Percentiles rank a stretch among this genome's conserved stretches.
Conservation (phyloP, 257 asterid species). For the Nicotiana noctiflora region DNA sequence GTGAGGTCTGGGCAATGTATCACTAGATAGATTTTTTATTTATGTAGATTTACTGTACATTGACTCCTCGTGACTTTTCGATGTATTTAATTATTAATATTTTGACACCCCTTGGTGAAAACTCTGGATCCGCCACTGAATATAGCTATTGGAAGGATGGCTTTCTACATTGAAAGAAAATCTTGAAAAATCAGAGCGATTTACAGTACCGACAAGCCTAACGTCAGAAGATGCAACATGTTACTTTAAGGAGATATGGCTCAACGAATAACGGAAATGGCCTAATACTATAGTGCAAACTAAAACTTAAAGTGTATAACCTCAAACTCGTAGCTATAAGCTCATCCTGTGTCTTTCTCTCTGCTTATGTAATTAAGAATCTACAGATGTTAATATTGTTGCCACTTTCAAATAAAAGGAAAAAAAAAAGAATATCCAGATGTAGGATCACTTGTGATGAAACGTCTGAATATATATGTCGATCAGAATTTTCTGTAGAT, state of each 20-base stretch:
- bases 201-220: background rate
- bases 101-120: no score
- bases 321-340: background rate
- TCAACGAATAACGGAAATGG: background rate
- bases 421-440: background rate
- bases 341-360: background rate
- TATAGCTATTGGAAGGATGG: background rate
- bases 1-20: no score
- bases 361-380: background rate
- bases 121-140: no score
- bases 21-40: no score
- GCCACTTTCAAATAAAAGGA: no score
- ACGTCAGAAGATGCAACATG: conserved; percentile 1
- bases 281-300: background rate
- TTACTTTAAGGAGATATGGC: background rate
- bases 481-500: background rate
- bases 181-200: background rate
- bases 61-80: no score
- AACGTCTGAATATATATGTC: background rate
- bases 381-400: background rate
- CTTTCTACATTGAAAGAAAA: background rate
- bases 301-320: background rate
- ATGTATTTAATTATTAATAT: no score
- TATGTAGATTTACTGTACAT: no score
- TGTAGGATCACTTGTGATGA: background rate